Base-by-base conservation (phyloP, 108 stramenopile genomes). In the Nitzschia sp. region DNA sequence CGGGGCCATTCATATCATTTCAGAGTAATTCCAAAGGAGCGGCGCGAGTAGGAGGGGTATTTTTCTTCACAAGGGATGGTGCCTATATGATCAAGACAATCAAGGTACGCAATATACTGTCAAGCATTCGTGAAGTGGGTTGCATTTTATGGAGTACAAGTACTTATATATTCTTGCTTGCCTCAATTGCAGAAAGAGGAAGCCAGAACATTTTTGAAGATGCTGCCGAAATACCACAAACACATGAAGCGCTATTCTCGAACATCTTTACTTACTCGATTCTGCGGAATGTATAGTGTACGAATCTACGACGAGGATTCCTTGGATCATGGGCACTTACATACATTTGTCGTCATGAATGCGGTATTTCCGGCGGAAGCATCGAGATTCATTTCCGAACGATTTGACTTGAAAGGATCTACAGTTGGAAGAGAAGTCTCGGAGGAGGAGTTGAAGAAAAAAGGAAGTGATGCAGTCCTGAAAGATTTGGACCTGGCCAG, bases 71-170 rank as follows among this genome's bases (percentile, higher is more conserved):
- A 3, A 72, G 80, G 8, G 94, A 95, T 77, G 91, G 91, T 34
- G 89, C 83, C 29, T 95, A 88, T 68, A 86, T 95, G 90, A 86
- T 95, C 55, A 95, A 95, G 71, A 90, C 91, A 22, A 82, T 95
- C 45, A 91, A 92, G 72, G 69, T 53, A 17, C n/a, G n/a, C n/a
- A n/a, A n/a, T n/a, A 45, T 45, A 16, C n/a, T n/a, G n/a, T n/a
- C n/a, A n/a, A n/a, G n/a, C n/a, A n/a, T n/a, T n/a, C n/a, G n/a
- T n/a, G n/a, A n/a, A n/a, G n/a, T n/a, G n/a, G n/a, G n/a, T n/a
- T n/a, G n/a, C n/a, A n/a, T n/a, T n/a, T n/a, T n/a, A n/a, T n/a
- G n/a, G n/a, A n/a, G n/a, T n/a, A n/a, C n/a, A n/a, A n/a, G n/a
- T n/a, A n/a, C n/a, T n/a, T n/a, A n/a, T n/a, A n/a, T n/a, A n/a